Base-by-base conservation (phyloP, 495 filamentous ascomycete genomes). In the Poronia punctata region DNA sequence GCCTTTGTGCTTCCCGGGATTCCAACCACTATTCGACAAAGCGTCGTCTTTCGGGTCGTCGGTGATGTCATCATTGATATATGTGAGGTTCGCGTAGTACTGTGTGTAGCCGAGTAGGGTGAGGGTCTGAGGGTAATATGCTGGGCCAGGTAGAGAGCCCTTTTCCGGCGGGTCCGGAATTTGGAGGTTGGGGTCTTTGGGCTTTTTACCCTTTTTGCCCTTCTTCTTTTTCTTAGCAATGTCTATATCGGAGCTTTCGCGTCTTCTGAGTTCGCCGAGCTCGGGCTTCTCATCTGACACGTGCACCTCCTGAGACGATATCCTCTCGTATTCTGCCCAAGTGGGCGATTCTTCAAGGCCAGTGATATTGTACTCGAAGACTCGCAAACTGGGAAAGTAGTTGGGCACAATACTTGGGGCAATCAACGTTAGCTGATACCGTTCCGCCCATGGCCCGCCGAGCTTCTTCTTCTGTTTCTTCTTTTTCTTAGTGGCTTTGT, bases 341-440 rank as follows among this genome's bases (percentile, higher is more conserved):
- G 64, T 59, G 2, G 58, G 45, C 3, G 56, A 43, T 20, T 75
- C 48, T 35, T 86, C 80, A 4, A 95, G 52, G 1, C 86, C 88
- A 0, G 85, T 85, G 40, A 85, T 85, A 52, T 99, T 97, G 70
- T 99, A 99, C 55, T 96, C 87, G 38, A 89, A 66, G 16, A 97
- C 75, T 3, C 92, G 74, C 23, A 97, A 57, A 3, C 84, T 86
- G 1, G 92, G 92, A 53, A 92, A 94, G 59, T 84, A 95, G 48
- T 90, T 97, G 0, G 92, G 92, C 2, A 99, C 85, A 21, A 99
- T 60, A 53, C 88, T 95, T 1, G 92, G 83, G 12, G 78, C 70
- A 35, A 95, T 83, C 27, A 89, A 64, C 0, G 85, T 78, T 3
- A 92, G 61, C 21, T 86, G 79, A 60, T 84, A 99, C 26, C 90